Percentiles rank a stretch among this genome's conserved stretches.
phyloP scores from a whole-genome alignment of 1,139 yeast species.

The Blastobotrys capitulatus region DNA sequence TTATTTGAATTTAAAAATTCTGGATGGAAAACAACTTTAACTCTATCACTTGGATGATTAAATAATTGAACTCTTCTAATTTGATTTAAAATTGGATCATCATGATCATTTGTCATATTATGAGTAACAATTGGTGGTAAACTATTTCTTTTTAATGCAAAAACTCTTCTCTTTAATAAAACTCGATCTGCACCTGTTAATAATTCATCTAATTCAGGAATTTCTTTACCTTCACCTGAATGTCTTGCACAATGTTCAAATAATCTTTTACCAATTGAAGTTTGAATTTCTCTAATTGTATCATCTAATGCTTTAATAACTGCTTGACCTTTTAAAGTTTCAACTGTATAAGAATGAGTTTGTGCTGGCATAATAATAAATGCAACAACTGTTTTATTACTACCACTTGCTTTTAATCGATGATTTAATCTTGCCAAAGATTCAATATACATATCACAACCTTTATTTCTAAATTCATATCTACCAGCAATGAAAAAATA shows the following conservation, averaged over 20 bases:
- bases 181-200: slow-evolving; percentile 87
- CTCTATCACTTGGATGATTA: slow-evolving; percentile 85
- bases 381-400: slow-evolving; percentile 94
- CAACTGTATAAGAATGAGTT: slow-evolving; percentile 90
- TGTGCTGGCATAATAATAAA: slow-evolving; percentile 97
- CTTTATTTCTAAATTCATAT: slow-evolving; percentile 94
- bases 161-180: slow-evolving; percentile 82
- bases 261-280: slow-evolving; percentile 78
- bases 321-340: slow-evolving; percentile 94
- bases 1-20: slow-evolving; percentile 93
- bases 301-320: slow-evolving; percentile 87
- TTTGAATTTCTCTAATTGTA: slow-evolving; percentile 85
- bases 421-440: slow-evolving; percentile 89
- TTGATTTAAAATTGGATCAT: slow-evolving; percentile 87
- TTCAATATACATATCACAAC: slow-evolving; percentile 93
- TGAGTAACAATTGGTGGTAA: slow-evolving; percentile 98
- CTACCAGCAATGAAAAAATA: slow-evolving; percentile 97
- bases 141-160: slow-evolving; percentile 82
- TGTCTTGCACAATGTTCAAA: slow-evolving; percentile 87
- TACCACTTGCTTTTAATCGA: slow-evolving; percentile 70
- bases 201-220: slow-evolving; percentile 70
- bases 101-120: slow-evolving; percentile 89
- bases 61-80: slow-evolving; percentile 88
- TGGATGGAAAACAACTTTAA: slow-evolving; percentile 94
- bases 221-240: slow-evolving; percentile 57